Evolutionary conservation across 169 alveolate species (phyloP).

Genomic region (Eimeria acervulina): DNA sequence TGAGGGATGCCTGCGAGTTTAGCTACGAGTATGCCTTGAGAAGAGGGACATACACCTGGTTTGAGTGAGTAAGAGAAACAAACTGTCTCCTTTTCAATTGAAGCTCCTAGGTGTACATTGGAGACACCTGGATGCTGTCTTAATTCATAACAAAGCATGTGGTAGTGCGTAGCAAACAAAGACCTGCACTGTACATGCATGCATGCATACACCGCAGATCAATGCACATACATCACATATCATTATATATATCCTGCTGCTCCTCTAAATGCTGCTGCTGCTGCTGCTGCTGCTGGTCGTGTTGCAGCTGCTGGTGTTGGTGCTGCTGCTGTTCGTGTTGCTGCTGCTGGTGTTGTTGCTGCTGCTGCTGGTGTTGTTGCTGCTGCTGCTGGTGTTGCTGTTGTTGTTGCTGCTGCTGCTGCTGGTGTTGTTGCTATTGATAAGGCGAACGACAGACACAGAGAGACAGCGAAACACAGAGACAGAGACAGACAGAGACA

Average conservation of each 20-base stretch:
- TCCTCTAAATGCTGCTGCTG: too few relatives aligned
- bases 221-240: not conserved
- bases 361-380: too few relatives aligned
- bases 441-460: too few relatives aligned
- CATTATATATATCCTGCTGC: too few relatives aligned
- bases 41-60: constrained; percentile 97
- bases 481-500: too few relatives aligned
- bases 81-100: constrained; percentile 84
- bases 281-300: too few relatives aligned
- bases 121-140: constrained; percentile 80
- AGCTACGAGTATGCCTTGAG: constrained; percentile 99
- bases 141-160: constrained; percentile 91
- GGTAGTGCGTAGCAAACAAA: constrained; percentile 98
- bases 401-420: too few relatives aligned
- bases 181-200: constrained; percentile 91
- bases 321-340: too few relatives aligned
- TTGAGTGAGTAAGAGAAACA: constrained; percentile 96
- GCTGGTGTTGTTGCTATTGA: too few relatives aligned
- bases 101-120: constrained; percentile 93
- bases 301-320: too few relatives aligned
- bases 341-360: too few relatives aligned
- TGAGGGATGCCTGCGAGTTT: constrained; percentile 96
- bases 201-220: not conserved
- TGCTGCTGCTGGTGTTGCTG: too few relatives aligned
- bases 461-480: not conserved